Evolutionary conservation across 495 filamentous ascomycete species (phyloP).

Genomic region (Podospora didyma): DNA sequence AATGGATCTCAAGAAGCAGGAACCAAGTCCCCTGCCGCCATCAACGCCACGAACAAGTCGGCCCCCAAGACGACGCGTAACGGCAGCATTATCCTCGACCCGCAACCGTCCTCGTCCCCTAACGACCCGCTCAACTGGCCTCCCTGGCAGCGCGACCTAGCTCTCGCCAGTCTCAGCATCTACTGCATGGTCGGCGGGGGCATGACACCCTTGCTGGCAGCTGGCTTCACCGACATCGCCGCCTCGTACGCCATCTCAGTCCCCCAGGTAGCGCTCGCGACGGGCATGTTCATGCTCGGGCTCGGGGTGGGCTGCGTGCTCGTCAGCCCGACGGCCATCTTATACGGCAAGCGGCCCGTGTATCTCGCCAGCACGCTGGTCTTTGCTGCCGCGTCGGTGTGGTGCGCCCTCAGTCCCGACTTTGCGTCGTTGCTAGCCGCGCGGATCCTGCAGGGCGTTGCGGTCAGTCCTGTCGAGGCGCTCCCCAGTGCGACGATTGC

Average conservation of each 20-base stretch:
- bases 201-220: conserved; percentile 87
- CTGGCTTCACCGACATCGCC: conserved; percentile 83
- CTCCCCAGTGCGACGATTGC: conserved; percentile 92
- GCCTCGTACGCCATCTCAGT: conserved; percentile 62
- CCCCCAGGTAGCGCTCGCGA: conserved; percentile 78
- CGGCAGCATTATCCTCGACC: conserved; percentile 83
- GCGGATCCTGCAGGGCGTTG: conserved; percentile 80
- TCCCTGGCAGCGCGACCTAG: conserved; percentile 73
- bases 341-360: conserved; percentile 87
- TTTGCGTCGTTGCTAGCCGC: conserved; percentile 78
- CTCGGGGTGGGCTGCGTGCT: conserved; percentile 80
- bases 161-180: conserved; percentile 79
- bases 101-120: conserved; percentile 83
- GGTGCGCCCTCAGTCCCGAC: conserved; percentile 80
- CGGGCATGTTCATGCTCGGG: conserved; percentile 94
- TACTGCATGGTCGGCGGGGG: conserved; percentile 92
- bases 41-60: no score
- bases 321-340: conserved; percentile 84
- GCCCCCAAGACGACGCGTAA: conserved; percentile 81
- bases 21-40: no score
- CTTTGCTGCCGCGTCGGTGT: conserved; percentile 73
- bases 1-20: no score
- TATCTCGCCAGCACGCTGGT: conserved; percentile 76
- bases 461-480: conserved; percentile 89
- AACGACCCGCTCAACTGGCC: conserved; percentile 97